These are phyloP conservation scores for Eucalyptus erythrocorys DNA, from an alignment of 345 rosid species.

Conservation along the genomic window DNA sequence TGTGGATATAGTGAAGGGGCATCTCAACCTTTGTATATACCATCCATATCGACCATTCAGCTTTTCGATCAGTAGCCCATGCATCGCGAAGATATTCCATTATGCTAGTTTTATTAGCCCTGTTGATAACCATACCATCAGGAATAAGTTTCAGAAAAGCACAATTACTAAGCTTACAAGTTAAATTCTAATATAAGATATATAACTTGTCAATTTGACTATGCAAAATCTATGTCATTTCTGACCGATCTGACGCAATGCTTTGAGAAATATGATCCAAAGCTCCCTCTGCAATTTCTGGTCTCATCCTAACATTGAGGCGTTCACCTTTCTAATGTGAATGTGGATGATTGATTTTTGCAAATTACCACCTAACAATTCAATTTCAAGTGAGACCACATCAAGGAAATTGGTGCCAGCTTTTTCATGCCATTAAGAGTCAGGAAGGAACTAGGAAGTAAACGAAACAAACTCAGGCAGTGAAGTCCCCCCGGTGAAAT, in stretches of 20 bases:
- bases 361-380: background rate
- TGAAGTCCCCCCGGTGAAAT: background rate
- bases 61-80: slow-evolving; percentile 81
- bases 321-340: background rate
- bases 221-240: background rate
- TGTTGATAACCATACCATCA: slow-evolving; percentile 7
- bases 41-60: slow-evolving; percentile 99
- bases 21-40: slow-evolving; percentile 88
- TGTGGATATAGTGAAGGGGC: slow-evolving; percentile 83
- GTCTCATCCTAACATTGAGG: background rate
- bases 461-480: background rate
- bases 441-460: background rate
- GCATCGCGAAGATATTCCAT: slow-evolving; percentile 49
- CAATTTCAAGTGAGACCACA: background rate
- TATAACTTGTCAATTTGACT: background rate
- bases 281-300: background rate
- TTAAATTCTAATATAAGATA: background rate
- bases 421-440: background rate
- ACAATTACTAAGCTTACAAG: background rate
- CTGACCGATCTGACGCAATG: background rate
- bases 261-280: background rate
- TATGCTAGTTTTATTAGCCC: slow-evolving; percentile 56
- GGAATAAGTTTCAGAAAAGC: background rate
- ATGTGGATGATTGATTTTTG: background rate
- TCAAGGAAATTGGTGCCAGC: background rate